A percentile compares a stretch with the other conserved stretches of the same genome.
Conservation (phyloP, 2,329 filamentous ascomycete genomes). For the Fusarium armeniacum region DNA sequence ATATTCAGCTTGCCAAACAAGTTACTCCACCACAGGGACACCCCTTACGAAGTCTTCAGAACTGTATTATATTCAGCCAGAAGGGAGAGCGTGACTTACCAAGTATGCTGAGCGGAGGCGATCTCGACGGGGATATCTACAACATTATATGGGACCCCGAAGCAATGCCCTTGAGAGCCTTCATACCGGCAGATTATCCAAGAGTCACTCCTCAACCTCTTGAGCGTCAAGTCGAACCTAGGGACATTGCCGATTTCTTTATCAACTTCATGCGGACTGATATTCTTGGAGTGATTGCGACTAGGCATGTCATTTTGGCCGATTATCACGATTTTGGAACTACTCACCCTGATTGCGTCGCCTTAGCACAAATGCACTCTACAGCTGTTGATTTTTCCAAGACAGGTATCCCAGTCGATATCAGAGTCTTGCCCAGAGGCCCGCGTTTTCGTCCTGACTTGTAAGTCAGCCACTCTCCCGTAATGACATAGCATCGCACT, state of each 20-base stretch:
- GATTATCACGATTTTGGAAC: slow-evolving; percentile 70
- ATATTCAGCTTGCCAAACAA: slow-evolving; percentile 77
- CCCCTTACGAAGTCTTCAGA: slow-evolving; percentile 72
- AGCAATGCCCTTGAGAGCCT: slow-evolving; percentile 60
- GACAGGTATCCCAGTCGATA: slow-evolving; percentile 73
- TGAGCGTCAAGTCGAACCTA: slow-evolving; percentile 67
- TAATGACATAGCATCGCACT: neutral
- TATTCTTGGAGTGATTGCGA: slow-evolving; percentile 75
- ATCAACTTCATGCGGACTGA: slow-evolving; percentile 81
- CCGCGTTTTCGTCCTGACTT: slow-evolving; percentile 66
- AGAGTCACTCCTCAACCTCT: slow-evolving; percentile 70
- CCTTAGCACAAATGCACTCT: slow-evolving; percentile 75
- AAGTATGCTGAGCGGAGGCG: slow-evolving; percentile 83
- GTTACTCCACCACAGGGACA: slow-evolving; percentile 71
- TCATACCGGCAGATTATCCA: slow-evolving; percentile 78
- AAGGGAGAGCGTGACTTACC: slow-evolving; percentile 80
- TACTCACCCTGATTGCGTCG: slow-evolving; percentile 62
- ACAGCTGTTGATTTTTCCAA: slow-evolving; percentile 83
- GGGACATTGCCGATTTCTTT: slow-evolving; percentile 85
- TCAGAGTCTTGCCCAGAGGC: slow-evolving; percentile 59
- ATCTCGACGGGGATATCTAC: slow-evolving; percentile 87
- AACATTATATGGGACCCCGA: slow-evolving; percentile 80
- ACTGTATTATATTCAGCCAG: slow-evolving; percentile 84
- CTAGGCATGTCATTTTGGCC: slow-evolving; percentile 72
- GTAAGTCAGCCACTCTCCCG: slow-evolving; percentile 55